Base-by-base conservation (phyloP, 768 basidiomycete genomes). In the Termitomyces sp. region DNA sequence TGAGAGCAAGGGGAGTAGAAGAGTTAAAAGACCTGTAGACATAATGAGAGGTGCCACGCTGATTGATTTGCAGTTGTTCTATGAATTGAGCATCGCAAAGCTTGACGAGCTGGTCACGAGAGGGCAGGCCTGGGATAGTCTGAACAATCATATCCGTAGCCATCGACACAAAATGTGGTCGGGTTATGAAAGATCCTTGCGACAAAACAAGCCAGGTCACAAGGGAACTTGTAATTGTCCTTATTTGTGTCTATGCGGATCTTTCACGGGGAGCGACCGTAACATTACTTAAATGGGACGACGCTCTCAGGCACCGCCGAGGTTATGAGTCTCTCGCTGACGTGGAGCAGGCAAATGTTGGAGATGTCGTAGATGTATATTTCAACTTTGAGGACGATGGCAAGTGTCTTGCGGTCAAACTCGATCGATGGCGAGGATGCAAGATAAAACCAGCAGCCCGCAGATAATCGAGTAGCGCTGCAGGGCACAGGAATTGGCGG, bases 321-420 rank as follows among this genome's bases (percentile, higher is more conserved):
- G 94, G 72, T 99, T 99, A 0, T 93, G 86, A 7, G 92, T 89
- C 0, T 98, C 78, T 99, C 97, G 50, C 98, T 96, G 45, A 98
- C 96, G 73, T 98, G 96, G 42, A 97, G 76, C 32, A 99, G 83
- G 60, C 95, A 88, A 96, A 99, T 98, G 66, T 98, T 99, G 52
- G 90, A 92, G 69, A 98, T 98, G 72, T 99, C 97, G 71, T 98
- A 98, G 54, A 98, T 94, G 78, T 99, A 99, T 50, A 99, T 98
- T 74, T 98, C 96, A n/a, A 85, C 85, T 72, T 98, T 96, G 54
- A 99, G 84, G 6, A 98, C 91, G 67, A 99, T 95, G 36, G 97
- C 93, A 49, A 99, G 85, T 0, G 94, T 91, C 75, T 97, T 96
- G 58, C 97, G 86, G 76, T 99, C 98, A 69, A 99, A 83, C 78